Base-by-base conservation (phyloP, 495 filamentous ascomycete species). In the Extremus antarcticus region DNA sequence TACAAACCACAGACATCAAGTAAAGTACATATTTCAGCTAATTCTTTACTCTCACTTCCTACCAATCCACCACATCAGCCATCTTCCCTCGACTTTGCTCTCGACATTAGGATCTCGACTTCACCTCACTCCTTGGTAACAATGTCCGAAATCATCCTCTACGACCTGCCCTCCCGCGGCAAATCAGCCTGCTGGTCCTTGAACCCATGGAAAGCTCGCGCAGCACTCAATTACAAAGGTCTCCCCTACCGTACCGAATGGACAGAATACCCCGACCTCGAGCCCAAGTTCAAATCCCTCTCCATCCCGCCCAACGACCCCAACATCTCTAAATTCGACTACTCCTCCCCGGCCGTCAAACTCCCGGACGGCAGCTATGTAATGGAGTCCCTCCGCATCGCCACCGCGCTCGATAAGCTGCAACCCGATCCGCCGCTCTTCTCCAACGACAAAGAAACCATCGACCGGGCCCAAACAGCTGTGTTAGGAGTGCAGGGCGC, bases 241-340 rank as follows among this genome's bases (percentile, higher is more conserved):
- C 62, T 84, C 21, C 68, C 75, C 50, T 84, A 82, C 66, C 70
- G 73, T 54, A 85, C 81, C 2, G 69, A 80, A 74, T 84, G 78
- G 79, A 66, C 78, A 51, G 78, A 84, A 61, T 84, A 84, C 62
- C 80, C 80, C 2, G 75, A 82, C 48, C 70, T 86, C 58, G 71
- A 64, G 13, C 66, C 74, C 1, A 69, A 49, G 20, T 64, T 80
- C 41, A 65, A 73, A 54, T 65, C 69, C 10, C 67, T 74, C 50
- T 65, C 63, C 20, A 47, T 72, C 46, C 50, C 66, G 25, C 66
- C 70, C 43, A 80, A 74, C 56, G 55, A 69, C 51, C 62, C 62
- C 0, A 62, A 56, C 17, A 63, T 56, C 21, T 21, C 45, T n/a
- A 49, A 56, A 9, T 23, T 40, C 32, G 43, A 65, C 24, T 83